Evolutionary conservation across 441 rosid genomes (phyloP), one percentile per base, ranked within the genome.

Genomic region (Viola pubescens): DNA sequence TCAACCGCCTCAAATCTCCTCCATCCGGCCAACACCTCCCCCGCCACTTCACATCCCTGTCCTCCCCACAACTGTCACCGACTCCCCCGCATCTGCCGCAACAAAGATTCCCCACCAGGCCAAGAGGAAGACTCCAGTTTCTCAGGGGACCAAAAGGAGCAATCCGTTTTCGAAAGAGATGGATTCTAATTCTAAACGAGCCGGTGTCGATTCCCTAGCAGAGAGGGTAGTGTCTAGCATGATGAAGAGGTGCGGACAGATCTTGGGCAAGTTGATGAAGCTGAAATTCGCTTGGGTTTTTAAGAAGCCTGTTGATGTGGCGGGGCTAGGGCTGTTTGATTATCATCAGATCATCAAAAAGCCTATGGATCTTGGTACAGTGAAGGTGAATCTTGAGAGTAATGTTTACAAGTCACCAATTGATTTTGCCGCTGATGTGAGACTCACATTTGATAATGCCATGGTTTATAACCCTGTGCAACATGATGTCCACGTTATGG

Each of bases 331-430:
- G 59, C 70, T 81, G 6, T 72, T 63, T 45, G 85, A 81, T 58
- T 81, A 81, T 58, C 47, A 74, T 45, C 69, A 55, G 10, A 64
- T 81, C 13, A 67, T 81, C 61, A 68, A 78, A 71, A 66, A 45
- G 44, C 82, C 85, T 3, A 81, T 81, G 85, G 85, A 81, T 63
- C 72, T 81, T 6, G 82, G 85, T 10, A 71, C 85, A 8, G 77
- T 81, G 40, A 78, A 74, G 63, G 56, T 65, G 37, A 81, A 74
- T 40, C 66, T 81, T 6, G 71, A 54, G 1, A 68, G 49, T 53
- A 60, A 62, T 37, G 0, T 60, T 9, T 78, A 81, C 60, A 14
- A 49, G 10, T 64, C 67, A 0, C 82, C 81, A 4, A 6, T 12
- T 9, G 85, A 76, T 7, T 81, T 81, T 37, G 85, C 85, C 0